Conservation (phyloP, 2,329 filamentous ascomycete genomes). For the Stagonosporopsis tanaceti region DNA sequence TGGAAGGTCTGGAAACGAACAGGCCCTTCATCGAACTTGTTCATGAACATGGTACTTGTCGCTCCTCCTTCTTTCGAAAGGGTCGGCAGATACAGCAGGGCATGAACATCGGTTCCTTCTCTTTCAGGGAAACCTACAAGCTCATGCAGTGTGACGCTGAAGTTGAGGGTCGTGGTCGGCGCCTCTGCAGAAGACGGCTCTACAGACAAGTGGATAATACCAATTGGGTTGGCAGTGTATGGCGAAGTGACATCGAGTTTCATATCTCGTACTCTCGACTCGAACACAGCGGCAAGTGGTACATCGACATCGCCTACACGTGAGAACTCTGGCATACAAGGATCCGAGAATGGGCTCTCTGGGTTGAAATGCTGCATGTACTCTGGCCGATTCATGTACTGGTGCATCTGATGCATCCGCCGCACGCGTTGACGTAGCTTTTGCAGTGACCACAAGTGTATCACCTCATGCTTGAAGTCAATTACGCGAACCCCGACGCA, state of each 20-base stretch:
- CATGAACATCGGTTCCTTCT: conserved; percentile 94
- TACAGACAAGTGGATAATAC: conserved; percentile 87
- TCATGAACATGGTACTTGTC: conserved; percentile 94
- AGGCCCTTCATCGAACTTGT: conserved; percentile 89
- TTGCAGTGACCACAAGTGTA: conserved; percentile 92
- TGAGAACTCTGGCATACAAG: conserved; percentile 90
- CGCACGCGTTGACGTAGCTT: conserved; percentile 88
- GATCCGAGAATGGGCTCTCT: conserved; percentile 91
- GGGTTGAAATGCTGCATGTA: conserved; percentile 92
- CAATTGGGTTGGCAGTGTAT: conserved; percentile 88
- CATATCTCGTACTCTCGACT: conserved; percentile 94
- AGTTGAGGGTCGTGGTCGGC: conserved; percentile 91
- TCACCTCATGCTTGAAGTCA: conserved; percentile 85
- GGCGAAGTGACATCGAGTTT: conserved; percentile 89
- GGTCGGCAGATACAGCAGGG: conserved; percentile 93
- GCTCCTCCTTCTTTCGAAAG: conserved; percentile 84
- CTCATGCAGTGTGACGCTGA: conserved; percentile 98
- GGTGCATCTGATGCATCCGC: conserved; percentile 95
- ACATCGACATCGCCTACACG: conserved; percentile 93
- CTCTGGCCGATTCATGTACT: conserved; percentile 94
- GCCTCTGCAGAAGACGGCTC: conserved; percentile 94
- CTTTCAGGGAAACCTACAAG: conserved; percentile 93
- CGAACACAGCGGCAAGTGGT: conserved; percentile 89
- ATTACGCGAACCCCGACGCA: conserved; percentile 90
- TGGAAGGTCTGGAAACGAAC: conserved; percentile 97